Conservation (phyloP, 2,329 filamentous ascomycete genomes). For the Monosporascus sp. region DNA sequence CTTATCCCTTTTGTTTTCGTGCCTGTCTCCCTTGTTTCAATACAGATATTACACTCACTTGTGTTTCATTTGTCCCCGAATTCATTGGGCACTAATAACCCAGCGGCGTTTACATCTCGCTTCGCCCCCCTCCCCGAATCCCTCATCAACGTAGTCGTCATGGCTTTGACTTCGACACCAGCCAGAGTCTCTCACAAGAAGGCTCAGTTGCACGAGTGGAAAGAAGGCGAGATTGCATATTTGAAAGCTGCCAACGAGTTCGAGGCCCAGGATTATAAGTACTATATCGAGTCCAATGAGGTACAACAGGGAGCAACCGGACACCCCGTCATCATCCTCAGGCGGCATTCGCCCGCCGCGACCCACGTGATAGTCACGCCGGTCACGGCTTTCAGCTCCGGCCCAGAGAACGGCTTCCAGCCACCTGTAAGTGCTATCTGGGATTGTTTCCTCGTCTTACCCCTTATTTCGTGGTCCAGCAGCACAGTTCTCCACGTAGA, state of each 20-base stretch:
- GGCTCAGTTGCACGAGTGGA: not conserved
- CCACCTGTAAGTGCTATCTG: not conserved
- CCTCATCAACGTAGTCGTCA: not conserved
- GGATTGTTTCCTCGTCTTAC: too few species aligned
- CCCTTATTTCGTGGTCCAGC: too few species aligned
- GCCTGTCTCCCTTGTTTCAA: too few species aligned
- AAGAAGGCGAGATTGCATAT: not conserved
- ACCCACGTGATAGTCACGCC: not conserved
- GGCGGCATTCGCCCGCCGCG: not conserved
- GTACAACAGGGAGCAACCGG: not conserved
- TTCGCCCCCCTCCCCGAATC: not conserved
- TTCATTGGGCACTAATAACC: too few species aligned
- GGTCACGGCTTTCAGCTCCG: not conserved
- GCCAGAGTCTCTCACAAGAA: not conserved
- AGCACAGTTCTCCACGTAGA: too few species aligned
- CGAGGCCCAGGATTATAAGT: not conserved
- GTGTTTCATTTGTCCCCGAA: too few species aligned
- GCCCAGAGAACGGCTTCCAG: not conserved
- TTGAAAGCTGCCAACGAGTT: not conserved
- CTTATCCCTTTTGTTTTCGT: too few species aligned
- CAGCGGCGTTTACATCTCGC: not conserved
- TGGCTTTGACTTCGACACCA: not conserved
- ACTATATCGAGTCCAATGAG: not conserved
- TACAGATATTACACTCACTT: too few species aligned
- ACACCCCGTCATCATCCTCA: not conserved